Evolutionary conservation across 495 filamentous ascomycete genomes (phyloP).

Genomic region (Pseudevernia furfuracea): DNA sequence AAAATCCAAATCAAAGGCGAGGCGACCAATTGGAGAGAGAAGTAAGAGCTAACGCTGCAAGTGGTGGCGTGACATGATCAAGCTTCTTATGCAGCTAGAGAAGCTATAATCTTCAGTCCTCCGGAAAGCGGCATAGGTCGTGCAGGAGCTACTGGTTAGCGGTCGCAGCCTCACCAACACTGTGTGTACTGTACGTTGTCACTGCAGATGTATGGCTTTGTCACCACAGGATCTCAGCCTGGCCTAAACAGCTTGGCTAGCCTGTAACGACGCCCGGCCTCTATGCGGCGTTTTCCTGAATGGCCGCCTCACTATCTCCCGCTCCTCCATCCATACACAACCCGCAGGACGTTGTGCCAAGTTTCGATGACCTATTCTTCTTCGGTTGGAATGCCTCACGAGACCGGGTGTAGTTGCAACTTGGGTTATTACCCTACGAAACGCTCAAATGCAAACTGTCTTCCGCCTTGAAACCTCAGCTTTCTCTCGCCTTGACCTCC

Average conservation of each 20-base stretch:
- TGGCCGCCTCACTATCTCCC: conserved; percentile 17
- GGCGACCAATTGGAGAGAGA: conserved; percentile 9
- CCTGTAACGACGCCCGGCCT: conserved; percentile 16
- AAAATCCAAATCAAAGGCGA: not conserved
- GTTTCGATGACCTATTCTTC: conserved; percentile 7
- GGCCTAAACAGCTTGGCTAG: conserved; percentile 9
- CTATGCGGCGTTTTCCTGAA: conserved; percentile 11
- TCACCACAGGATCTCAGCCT: conserved; percentile 1
- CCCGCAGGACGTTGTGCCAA: conserved; percentile 9
- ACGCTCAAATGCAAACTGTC: conserved; percentile 2
- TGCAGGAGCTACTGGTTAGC: not conserved
- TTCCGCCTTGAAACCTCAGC: conserved; percentile 8
- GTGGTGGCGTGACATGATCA: not conserved
- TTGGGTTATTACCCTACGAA: not conserved
- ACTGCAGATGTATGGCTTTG: not conserved
- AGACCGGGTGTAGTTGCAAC: conserved; percentile 10
- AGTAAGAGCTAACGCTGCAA: conserved; percentile 3
- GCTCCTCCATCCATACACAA: not conserved
- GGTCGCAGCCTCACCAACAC: not conserved
- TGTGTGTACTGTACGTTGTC: not conserved
- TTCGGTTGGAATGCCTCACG: not conserved
- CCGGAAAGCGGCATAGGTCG: not conserved
- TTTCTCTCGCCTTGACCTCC: conserved; percentile 2
- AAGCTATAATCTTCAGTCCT: not conserved
- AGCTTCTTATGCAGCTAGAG: conserved; percentile 1